A percentile compares a stretch with the other conserved stretches of the same genome.
Evolutionary conservation across 306 rosid species (phyloP).

Genomic region (Argentina anserina): DNA sequence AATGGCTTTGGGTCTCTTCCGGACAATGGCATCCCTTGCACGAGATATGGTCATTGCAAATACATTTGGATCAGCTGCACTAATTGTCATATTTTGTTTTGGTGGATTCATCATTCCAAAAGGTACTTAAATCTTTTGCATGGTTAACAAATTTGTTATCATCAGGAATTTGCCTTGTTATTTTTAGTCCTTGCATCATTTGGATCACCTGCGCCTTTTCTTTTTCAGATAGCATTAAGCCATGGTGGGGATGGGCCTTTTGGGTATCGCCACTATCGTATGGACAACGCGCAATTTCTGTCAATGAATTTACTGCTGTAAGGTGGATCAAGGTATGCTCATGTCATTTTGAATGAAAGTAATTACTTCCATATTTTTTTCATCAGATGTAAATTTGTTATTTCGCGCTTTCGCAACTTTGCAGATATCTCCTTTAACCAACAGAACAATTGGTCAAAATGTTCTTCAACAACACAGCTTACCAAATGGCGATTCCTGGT

Average conservation of each 20-base stretch:
- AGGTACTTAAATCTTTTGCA: constrained; percentile 37
- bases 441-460: constrained; percentile 50
- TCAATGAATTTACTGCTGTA: constrained; percentile 75
- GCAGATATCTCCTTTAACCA: constrained; percentile 51
- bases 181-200: no score
- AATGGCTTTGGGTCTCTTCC: constrained; percentile 90
- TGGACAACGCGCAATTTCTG: constrained; percentile 71
- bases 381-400: neutral
- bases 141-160: neutral
- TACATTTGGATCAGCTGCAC: constrained; percentile 84
- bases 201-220: no score
- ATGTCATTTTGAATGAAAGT: constrained; percentile 8
- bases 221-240: constrained; percentile 60
- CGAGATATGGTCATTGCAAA: constrained; percentile 84
- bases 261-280: constrained; percentile 85
- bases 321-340: constrained; percentile 75
- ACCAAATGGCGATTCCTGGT: constrained; percentile 64
- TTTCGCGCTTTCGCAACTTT: constrained; percentile 23
- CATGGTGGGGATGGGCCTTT: constrained; percentile 89
- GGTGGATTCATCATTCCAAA: constrained; percentile 89
- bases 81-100: constrained; percentile 54
- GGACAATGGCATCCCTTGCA: constrained; percentile 71
- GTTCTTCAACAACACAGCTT: constrained; percentile 47
- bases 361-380: neutral
- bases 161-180: constrained; percentile 6